These are phyloP conservation scores for Coprinopsis marcescibilis DNA, from an alignment of 768 basidiomycete genomes.

Conservation along the genomic window DNA sequence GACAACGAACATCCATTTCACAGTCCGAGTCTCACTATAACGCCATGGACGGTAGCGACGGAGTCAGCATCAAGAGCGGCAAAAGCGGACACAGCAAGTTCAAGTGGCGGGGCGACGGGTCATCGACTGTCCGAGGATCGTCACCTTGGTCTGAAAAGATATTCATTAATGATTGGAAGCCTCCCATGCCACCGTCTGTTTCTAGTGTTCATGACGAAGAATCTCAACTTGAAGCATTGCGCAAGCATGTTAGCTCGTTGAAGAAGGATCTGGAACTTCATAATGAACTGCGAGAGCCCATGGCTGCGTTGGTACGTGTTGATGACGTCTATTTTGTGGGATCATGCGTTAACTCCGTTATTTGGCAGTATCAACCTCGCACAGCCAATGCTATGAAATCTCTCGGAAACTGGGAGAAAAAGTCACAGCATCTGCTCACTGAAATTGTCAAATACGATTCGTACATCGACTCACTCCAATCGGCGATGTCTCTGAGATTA, in stretches of 20 bases:
- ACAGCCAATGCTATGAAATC: constrained; percentile 73
- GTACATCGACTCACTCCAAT: constrained; percentile 85
- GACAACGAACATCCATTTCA: constrained; percentile 49
- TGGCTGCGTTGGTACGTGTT: constrained; percentile 63
- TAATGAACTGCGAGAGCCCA: constrained; percentile 77
- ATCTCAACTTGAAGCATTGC: constrained; percentile 82
- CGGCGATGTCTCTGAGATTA: constrained; percentile 77
- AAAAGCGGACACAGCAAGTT: constrained; percentile 74
- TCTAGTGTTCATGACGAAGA: constrained; percentile 90
- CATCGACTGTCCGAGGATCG: constrained; percentile 55
- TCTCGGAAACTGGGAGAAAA: constrained; percentile 87
- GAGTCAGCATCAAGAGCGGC: constrained; percentile 47
- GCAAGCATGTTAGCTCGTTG: constrained; percentile 71
- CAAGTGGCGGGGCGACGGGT: constrained; percentile 58
- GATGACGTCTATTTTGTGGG: constrained; percentile 9
- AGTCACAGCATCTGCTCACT: constrained; percentile 79
- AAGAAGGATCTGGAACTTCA: constrained; percentile 79
- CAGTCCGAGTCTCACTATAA: constrained; percentile 49
- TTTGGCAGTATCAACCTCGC: constrained; percentile 67
- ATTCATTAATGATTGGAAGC: constrained; percentile 90
- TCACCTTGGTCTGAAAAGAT: constrained; percentile 77
- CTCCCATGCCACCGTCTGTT: constrained; percentile 79
- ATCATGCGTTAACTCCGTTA: constrained; percentile 10
- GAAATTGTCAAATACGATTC: constrained; percentile 96
- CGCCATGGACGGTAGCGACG: constrained; percentile 49